phyloP scores from a whole-genome alignment of 2,329 filamentous ascomycete genomes.

The Sclerotinia sclerotiorum region DNA sequence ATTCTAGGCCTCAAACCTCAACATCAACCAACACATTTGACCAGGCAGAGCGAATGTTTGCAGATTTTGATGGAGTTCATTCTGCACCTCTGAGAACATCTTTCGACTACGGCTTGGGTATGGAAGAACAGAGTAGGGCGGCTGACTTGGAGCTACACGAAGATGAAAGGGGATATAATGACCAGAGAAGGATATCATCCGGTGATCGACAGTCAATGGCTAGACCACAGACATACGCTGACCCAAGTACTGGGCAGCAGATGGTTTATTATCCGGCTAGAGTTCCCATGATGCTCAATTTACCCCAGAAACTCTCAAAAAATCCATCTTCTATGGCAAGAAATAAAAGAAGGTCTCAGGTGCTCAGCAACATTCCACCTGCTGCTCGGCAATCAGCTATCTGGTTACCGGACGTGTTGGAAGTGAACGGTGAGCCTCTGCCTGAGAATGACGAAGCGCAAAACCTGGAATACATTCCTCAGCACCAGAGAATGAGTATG shows the following conservation, averaged over 20 bases:
- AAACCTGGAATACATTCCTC: conserved; percentile 39
- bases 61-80: conserved; percentile 80
- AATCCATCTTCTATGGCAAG: conserved; percentile 62
- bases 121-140: not conserved
- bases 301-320: conserved; percentile 84
- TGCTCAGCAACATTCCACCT: conserved; percentile 62
- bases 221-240: conserved; percentile 58
- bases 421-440: conserved; percentile 31
- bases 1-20: conserved; percentile 32
- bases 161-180: conserved; percentile 16
- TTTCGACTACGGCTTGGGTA: conserved; percentile 16
- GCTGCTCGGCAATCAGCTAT: conserved; percentile 44
- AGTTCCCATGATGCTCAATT: conserved; percentile 88
- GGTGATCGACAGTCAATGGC: conserved; percentile 34
- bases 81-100: conserved; percentile 45
- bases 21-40: conserved; percentile 53
- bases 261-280: conserved; percentile 97
- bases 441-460: conserved; percentile 33
- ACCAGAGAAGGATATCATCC: conserved; percentile 25
- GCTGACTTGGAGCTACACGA: not conserved
- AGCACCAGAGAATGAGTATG: conserved; percentile 40
- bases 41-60: conserved; percentile 66
- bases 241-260: conserved; percentile 66
- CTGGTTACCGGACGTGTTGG: conserved; percentile 41
- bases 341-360: conserved; percentile 71